These are phyloP conservation scores for Komagataella phaffii DNA, from an alignment of 805 yeast species.

Conservation along the genomic window DNA sequence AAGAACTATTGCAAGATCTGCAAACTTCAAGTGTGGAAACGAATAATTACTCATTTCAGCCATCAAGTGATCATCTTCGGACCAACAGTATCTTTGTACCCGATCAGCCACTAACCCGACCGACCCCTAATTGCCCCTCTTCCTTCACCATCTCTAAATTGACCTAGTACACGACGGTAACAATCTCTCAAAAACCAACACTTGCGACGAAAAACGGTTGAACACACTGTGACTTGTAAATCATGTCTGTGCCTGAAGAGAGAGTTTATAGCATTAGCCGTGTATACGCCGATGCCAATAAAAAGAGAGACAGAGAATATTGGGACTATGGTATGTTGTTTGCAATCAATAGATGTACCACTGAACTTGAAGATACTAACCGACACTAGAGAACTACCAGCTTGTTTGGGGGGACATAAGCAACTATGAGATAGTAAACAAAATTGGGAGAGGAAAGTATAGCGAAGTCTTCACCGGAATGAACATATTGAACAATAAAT, in stretches of 20 bases:
- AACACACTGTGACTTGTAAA: neutral
- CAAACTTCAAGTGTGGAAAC: neutral
- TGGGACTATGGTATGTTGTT: conserved; percentile 49
- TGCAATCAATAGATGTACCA: neutral
- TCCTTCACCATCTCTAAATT: neutral
- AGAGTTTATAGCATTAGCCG: conserved; percentile 15
- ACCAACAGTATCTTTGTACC: too few relatives aligned
- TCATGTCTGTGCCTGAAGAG: conserved; percentile 1
- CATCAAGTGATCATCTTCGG: too few relatives aligned
- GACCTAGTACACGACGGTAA: neutral
- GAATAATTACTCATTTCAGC: too few relatives aligned
- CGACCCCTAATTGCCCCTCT: neutral
- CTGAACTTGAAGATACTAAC: neutral
- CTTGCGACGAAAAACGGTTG: neutral
- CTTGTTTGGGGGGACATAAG: conserved; percentile 46
- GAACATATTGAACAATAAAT: conserved; percentile 45
- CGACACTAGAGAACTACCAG: conserved; percentile 33
- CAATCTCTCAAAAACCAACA: neutral
- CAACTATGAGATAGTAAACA: conserved; percentile 55
- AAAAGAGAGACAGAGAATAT: conserved; percentile 52
- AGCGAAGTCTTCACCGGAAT: conserved; percentile 90
- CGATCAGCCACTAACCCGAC: too few relatives aligned
- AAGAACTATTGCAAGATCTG: neutral
- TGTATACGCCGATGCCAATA: conserved; percentile 69
- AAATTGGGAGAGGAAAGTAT: conserved; percentile 88